Conservation (phyloP, 2,329 filamentous ascomycete species). For the Stachybotrys chlorohalonatus region DNA sequence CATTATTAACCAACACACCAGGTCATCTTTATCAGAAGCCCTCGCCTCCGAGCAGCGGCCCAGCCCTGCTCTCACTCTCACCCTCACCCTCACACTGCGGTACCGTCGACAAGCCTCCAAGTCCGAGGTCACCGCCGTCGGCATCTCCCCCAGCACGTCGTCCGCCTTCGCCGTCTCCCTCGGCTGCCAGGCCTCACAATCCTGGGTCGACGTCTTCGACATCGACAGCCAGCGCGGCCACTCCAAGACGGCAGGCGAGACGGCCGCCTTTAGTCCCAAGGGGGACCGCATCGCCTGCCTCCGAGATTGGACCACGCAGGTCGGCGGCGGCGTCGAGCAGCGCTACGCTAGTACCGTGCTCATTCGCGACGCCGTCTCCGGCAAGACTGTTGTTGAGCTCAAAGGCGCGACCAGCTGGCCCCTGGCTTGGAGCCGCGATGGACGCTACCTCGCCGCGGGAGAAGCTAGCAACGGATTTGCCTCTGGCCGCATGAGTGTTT, state of each 20-base stretch:
- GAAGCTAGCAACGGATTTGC: conserved; percentile 8
- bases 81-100: conserved; percentile 14
- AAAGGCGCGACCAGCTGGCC: conserved; percentile 18
- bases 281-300: conserved; percentile 17
- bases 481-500: conserved; percentile 19
- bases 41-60: not conserved
- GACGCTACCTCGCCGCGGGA: conserved; percentile 18
- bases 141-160: conserved; percentile 15
- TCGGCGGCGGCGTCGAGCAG: conserved; percentile 18
- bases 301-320: conserved; percentile 19
- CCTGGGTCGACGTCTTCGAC: conserved; percentile 28
- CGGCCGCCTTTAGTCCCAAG: conserved; percentile 17
- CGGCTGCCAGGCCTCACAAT: conserved; percentile 16
- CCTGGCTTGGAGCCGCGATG: conserved; percentile 23
- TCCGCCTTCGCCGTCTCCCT: conserved; percentile 20
- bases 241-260: conserved; percentile 20
- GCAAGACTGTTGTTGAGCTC: conserved; percentile 21
- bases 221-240: conserved; percentile 13
- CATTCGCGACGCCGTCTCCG: conserved; percentile 18
- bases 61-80: conserved; percentile 1
- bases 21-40: not conserved
- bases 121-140: conserved; percentile 21
- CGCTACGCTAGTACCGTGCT: conserved; percentile 20
- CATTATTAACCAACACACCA: not conserved
- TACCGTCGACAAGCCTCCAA: conserved; percentile 17